Conservation (phyloP, 164 flowering plant genomes). For the Aristolochia fimbriata region DNA sequence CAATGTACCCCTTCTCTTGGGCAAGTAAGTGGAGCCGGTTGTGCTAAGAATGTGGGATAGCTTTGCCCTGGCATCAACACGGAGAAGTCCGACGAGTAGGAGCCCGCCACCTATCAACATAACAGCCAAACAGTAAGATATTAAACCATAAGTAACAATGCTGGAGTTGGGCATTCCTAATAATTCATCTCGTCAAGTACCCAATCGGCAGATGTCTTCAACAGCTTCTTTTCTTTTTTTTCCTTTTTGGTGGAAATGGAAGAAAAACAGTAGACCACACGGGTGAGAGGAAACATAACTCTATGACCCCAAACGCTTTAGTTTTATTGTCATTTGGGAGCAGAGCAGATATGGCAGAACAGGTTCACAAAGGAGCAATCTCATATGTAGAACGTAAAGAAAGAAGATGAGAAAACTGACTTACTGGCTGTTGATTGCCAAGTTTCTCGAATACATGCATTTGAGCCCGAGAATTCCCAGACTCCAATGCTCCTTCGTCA, state of each 20-base stretch:
- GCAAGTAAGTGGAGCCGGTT: conserved; percentile 80
- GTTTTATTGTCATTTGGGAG: too few relatives aligned
- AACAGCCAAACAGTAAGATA: not conserved
- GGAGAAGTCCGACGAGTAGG: conserved; percentile 46
- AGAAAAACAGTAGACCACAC: too few relatives aligned
- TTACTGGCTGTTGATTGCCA: conserved; percentile 29
- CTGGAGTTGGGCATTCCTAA: too few relatives aligned
- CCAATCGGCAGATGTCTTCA: too few relatives aligned
- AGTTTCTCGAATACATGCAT: conserved; percentile 29
- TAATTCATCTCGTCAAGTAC: too few relatives aligned
- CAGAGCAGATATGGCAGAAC: too few relatives aligned
- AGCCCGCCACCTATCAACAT: conserved; percentile 33
- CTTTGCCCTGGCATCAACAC: conserved; percentile 86
- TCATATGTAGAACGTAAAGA: too few relatives aligned
- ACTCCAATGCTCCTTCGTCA: conserved; percentile 18
- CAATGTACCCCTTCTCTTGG: conserved; percentile 56
- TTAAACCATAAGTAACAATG: not conserved
- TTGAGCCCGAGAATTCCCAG: conserved; percentile 15
- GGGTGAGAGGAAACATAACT: too few relatives aligned
- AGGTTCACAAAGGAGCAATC: too few relatives aligned
- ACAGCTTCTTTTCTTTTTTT: too few relatives aligned
- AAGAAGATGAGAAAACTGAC: conserved; percentile 8
- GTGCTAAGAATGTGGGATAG: conserved; percentile 72
- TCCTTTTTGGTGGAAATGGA: too few relatives aligned
- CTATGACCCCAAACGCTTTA: too few relatives aligned